Base-by-base conservation (phyloP, 1,284 basidiomycete genomes). In the Vanrija sp. region DNA sequence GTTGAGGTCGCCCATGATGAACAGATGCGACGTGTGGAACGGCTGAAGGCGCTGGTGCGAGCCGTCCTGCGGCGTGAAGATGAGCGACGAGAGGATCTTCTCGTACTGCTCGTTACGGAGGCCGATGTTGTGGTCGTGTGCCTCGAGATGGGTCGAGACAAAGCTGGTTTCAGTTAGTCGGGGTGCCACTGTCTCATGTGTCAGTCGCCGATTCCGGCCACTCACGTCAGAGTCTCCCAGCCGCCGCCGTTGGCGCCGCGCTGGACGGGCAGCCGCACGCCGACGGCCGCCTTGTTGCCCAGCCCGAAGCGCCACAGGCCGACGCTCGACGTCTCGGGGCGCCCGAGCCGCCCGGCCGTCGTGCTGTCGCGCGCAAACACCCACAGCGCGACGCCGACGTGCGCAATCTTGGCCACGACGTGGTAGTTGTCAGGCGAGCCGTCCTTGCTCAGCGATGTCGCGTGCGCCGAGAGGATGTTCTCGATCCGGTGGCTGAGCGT, bases 251-350 rank as follows among this genome's bases (percentile, higher is more conserved):
- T 75, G 10, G 75, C 78, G 23, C 80, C 65, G 46, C 73, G 53
- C 37, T 67, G 75, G 22, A 95, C 79, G 41, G 87, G 84, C 70
- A 98, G 85, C 44, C 94, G 82, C 36, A 92, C 81, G 16, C 89
- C 94, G 3, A 96, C 92, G 0, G 89, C 94, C 23, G 91, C 92
- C 75, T 98, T 98, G 78, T 98, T 98, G 12, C 91, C 91, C 88
- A 98, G 88, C 1, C 79, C 80, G 22, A 76, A 67, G 45, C 77
- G 77, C 56, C 68, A 75, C 10, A 76, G 53, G 1, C 72, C 73
- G 9, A 74, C 44, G 19, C 52, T 64, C 4, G 63, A 35, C 1
- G 51, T 64, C 10, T 64, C 52, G 9, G 65, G 51, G 50, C 66
- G 68, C 16, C 68, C 75, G 24, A 74, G 48, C 24, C 61, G 57